These are phyloP conservation scores for Acephala macrosclerotiorum DNA, from an alignment of 2,329 filamentous ascomycete genomes.

Conservation along the genomic window DNA sequence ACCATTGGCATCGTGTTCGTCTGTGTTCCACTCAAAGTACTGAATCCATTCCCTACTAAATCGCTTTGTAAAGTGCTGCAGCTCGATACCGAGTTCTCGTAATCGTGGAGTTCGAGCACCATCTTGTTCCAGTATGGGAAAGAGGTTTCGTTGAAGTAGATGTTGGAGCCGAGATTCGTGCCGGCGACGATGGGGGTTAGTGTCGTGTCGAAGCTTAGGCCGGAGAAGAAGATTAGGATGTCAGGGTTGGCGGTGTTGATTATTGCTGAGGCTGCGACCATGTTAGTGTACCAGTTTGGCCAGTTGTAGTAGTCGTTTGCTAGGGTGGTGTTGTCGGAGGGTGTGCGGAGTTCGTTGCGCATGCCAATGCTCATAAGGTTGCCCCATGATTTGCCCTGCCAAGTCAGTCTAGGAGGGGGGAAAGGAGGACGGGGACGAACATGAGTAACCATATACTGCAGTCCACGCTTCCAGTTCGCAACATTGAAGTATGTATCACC, in stretches of 20 bases:
- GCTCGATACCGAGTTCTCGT: constrained; percentile 51
- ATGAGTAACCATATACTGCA: constrained; percentile 66
- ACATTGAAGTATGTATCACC: constrained; percentile 66
- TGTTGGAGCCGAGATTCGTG: constrained; percentile 26
- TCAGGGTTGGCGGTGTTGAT: constrained; percentile 52
- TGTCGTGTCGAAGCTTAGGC: constrained; percentile 52
- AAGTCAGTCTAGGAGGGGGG: not conserved
- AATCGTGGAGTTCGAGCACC: constrained; percentile 57
- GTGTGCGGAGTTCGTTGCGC: constrained; percentile 50
- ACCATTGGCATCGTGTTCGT: constrained; percentile 50
- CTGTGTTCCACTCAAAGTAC: constrained; percentile 34
- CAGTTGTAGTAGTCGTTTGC: constrained; percentile 50
- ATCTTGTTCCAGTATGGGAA: constrained; percentile 53
- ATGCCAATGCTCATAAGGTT: constrained; percentile 39
- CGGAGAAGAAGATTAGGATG: constrained; percentile 56
- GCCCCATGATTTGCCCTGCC: constrained; percentile 30
- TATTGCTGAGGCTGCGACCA: constrained; percentile 49
- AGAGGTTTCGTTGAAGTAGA: constrained; percentile 45
- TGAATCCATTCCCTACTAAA: constrained; percentile 22
- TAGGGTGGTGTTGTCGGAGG: constrained; percentile 24
- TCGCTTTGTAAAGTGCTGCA: constrained; percentile 22
- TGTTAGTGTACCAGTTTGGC: constrained; percentile 53
- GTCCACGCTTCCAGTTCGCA: constrained; percentile 66
- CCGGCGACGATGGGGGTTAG: constrained; percentile 30
- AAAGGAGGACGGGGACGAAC: constrained; percentile 47